These are phyloP conservation scores for Penicillium brasilianum DNA, from an alignment of 2,329 filamentous ascomycete genomes.

Conservation along the genomic window DNA sequence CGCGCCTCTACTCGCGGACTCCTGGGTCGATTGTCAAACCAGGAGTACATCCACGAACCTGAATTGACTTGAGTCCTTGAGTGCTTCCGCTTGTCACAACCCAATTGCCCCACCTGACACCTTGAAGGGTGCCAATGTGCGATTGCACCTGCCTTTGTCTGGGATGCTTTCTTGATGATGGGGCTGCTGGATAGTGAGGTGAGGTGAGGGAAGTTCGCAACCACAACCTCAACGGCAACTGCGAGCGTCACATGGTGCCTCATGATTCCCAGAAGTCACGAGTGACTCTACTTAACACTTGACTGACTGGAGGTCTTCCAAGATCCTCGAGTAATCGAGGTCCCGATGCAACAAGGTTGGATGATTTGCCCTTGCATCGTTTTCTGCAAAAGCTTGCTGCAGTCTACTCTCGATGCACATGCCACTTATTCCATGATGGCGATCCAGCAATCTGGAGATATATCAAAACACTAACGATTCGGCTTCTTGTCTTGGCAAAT, in stretches of 20 bases:
- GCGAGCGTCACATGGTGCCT: constrained; percentile 20
- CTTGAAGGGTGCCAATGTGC: no score
- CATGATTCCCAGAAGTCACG: background rate
- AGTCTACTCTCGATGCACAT: background rate
- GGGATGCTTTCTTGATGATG: background rate
- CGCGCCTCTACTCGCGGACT: background rate
- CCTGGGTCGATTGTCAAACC: background rate
- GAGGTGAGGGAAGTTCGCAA: background rate
- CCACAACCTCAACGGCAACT: constrained; percentile 1
- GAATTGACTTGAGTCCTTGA: background rate
- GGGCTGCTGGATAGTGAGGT: background rate
- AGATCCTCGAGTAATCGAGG: background rate
- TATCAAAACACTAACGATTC: background rate
- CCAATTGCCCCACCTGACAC: background rate
- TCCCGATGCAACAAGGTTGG: background rate
- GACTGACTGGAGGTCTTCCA: background rate
- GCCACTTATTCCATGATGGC: background rate
- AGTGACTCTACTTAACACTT: background rate
- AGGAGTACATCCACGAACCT: background rate
- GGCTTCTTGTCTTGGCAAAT: background rate
- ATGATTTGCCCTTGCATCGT: background rate
- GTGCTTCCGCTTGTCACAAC: background rate
- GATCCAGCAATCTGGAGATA: background rate
- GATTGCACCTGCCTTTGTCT: background rate
- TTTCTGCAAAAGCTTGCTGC: background rate